A percentile compares a stretch with the other conserved stretches of the same genome.
Conservation (phyloP, 139 green algal species). For the Tetradesmus lagerheimii region DNA sequence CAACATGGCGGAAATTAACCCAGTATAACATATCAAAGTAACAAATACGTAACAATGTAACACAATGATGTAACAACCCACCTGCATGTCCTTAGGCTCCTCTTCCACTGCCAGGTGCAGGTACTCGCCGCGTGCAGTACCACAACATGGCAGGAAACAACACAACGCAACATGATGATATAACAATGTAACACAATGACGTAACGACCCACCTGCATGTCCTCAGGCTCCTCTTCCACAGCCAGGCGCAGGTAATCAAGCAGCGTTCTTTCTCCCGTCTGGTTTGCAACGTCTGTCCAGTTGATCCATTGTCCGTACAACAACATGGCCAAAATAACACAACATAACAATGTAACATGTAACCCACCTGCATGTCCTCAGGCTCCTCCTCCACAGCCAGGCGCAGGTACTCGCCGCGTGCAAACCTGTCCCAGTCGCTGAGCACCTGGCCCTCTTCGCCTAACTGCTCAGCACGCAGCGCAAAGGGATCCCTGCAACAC, state of each 20-base stretch:
- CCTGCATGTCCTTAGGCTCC: slow-evolving; percentile 78
- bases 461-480: slow-evolving; percentile 58
- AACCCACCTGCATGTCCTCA: slow-evolving; percentile 64
- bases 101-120: slow-evolving; percentile 91
- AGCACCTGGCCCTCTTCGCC: slow-evolving; percentile 67
- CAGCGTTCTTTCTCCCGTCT: too few species aligned
- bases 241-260: slow-evolving; percentile 92
- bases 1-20: too few species aligned
- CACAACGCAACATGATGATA: too few species aligned
- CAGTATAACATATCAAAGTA: not conserved
- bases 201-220: slow-evolving; percentile 47
- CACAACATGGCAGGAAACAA: too few species aligned
- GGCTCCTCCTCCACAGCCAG: slow-evolving; percentile 93
- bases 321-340: not conserved
- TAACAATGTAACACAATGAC: not conserved
- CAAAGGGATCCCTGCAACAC: slow-evolving; percentile 60
- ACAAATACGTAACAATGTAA: too few species aligned
- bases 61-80: slow-evolving; percentile 1
- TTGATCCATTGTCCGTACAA: too few species aligned
- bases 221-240: slow-evolving; percentile 91
- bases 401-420: slow-evolving; percentile 86
- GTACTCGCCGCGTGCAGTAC: too few species aligned
- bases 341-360: not conserved
- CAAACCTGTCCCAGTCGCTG: slow-evolving; percentile 92
- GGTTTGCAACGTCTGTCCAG: too few species aligned